Evolutionary conservation across 768 basidiomycete species (phyloP), one percentile per base, ranked within the genome.

Genomic region (Clitopilus hobsonii): DNA sequence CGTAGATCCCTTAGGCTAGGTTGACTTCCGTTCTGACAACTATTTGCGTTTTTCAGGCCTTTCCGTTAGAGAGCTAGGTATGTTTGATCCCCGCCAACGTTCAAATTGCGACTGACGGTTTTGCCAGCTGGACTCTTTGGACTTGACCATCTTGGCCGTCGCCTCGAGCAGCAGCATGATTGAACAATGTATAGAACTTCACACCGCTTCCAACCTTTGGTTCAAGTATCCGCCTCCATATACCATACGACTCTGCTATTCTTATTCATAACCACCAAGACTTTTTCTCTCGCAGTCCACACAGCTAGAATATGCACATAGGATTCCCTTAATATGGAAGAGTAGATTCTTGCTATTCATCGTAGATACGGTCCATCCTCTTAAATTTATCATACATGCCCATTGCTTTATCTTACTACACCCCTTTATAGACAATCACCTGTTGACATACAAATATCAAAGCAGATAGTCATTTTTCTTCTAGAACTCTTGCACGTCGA

Each of bases 31-130:
- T 28, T 30, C 55, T 6, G 3, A 5, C 8, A n/a, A 1, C 22
- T 56, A 51, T 36, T 50, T 24, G 50, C 45, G 13, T 36, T 47
- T 48, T 54, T 10, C 52, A 78, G 76, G 69, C 41, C 60, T 83
- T 30, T 74, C 71, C 50, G 80, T 83, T 38, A 71, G 72, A 53
- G 77, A 84, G 60, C 71, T 84, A 14, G 82, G 72, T 73, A 62
- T 20, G 71, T 60, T 23, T 27, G n/a, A 22, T 8, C 25, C 24
- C 22, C 4, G 20, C 11, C 13, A 24, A 0, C 5, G 3, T 27
- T 23, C 25, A 51, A 16, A 7, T 27, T 16, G 2, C 54, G 41
- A 38, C 13, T 24, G 20, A 18, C 41, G 11, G 26, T 27, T 23
- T 26, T 55, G 11, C 18, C 54, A 72, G 74, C 74, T 10, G 76